phyloP scores from a whole-genome alignment of 2,329 filamentous ascomycete species.

The Ascochyta lentis region DNA sequence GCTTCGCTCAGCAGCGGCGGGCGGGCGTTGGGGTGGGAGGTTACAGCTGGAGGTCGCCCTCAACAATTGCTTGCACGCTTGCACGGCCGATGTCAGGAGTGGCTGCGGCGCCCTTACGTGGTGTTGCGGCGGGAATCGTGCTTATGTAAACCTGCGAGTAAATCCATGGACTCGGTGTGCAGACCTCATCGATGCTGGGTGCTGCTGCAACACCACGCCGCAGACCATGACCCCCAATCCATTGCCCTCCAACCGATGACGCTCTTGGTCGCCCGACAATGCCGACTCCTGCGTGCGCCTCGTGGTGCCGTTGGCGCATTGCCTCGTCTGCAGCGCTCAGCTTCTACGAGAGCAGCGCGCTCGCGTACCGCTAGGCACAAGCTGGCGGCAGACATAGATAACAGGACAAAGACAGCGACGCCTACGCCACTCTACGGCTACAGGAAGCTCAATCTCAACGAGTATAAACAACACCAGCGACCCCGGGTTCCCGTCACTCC shows the following conservation, averaged over 20 bases:
- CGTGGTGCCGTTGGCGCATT: constrained; percentile 13
- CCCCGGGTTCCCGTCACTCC: not conserved
- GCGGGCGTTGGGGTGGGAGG: not conserved
- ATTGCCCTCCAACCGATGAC: constrained; percentile 41
- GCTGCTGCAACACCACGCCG: constrained; percentile 9
- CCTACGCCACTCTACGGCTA: not conserved
- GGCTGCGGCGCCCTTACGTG: constrained; percentile 18
- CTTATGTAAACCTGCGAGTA: not conserved
- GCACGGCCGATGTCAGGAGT: constrained; percentile 30
- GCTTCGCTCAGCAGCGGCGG: constrained; percentile 4
- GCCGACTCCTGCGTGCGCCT: constrained; percentile 30
- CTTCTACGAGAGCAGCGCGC: constrained; percentile 10
- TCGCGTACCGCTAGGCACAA: constrained; percentile 11
- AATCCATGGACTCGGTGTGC: not conserved
- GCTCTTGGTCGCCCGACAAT: constrained; percentile 38
- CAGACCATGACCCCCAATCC: constrained; percentile 23
- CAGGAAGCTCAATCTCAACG: not conserved
- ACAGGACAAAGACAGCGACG: not conserved
- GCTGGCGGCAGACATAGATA: not conserved
- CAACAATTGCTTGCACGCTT: constrained; percentile 13
- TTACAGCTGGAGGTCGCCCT: constrained; percentile 10
- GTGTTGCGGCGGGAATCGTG: constrained; percentile 8
- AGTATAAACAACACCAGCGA: not conserved
- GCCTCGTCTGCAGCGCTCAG: constrained; percentile 3
- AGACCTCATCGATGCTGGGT: constrained; percentile 17